Evolutionary conservation across 805 yeast species (phyloP), one percentile per base, ranked within the genome.

Genomic region (Starmerella riodocensis): DNA sequence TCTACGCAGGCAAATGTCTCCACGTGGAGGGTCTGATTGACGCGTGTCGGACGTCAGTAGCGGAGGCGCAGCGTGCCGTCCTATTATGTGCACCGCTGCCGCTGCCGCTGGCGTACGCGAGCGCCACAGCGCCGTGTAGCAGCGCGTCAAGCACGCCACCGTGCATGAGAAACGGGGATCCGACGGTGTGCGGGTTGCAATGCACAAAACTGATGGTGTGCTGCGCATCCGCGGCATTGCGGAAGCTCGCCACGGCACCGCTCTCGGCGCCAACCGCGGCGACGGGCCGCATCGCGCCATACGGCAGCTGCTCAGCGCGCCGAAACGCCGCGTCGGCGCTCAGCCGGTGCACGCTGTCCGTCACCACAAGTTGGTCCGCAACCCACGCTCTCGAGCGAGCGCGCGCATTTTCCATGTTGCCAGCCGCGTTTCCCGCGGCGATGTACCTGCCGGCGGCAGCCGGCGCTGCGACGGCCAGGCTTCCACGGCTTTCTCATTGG

Each of bases 111-210:
- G 33, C 19, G 3, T 43, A 63, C 37, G 76, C 66, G 47, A 76
- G 75, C 61, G 77, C 69, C 6, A 79, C 68, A 49, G 85, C 94
- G 53, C 83, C 91, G 24, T 26, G 28, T 39, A 84, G 61, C 1
- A 85, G 62, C 0, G 93, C 76, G 7, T 86, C 93, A 23, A 85
- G 56, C 22, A 86, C 71, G 0, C 96, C 96, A 3, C 96, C 96
- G 55, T 85, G 96, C 3, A 83, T 69, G 16, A 86, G 60, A 50
- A 82, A 77, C 2, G 95, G 96, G 55, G 78, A 85, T 1, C 96
- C 96, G 31, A 88, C 76, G 17, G 85, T 58, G 45, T 70, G 70
- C 53, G 77, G 73, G 0, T 96, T 95, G 37, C 79, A 66, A 54
- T 83, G 93, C 20, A 82, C 65, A 5, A 84, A 67, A 0, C 83